These are phyloP conservation scores for Lachancea thermotolerans DNA, from an alignment of 805 yeast species.

Conservation along the genomic window DNA sequence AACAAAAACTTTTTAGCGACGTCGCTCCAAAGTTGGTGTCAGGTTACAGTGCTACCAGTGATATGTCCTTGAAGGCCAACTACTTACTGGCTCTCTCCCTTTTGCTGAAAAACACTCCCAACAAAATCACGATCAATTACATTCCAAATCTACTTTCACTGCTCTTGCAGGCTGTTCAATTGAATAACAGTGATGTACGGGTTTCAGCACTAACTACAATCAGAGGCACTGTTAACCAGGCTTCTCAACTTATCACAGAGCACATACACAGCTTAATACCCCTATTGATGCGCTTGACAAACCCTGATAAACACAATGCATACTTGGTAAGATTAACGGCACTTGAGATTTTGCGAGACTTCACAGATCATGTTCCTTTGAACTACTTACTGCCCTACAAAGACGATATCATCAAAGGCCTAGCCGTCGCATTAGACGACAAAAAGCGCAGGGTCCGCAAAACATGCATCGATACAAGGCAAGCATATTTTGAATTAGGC, in stretches of 20 bases:
- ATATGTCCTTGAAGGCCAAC: constrained; percentile 37
- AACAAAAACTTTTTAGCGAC: constrained; percentile 68
- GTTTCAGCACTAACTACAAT: constrained; percentile 58
- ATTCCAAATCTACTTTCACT: constrained; percentile 62
- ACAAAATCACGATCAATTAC: constrained; percentile 56
- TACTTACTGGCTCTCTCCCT: constrained; percentile 62
- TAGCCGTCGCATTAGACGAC: constrained; percentile 60
- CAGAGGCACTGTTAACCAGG: constrained; percentile 47
- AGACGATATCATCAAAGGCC: constrained; percentile 39
- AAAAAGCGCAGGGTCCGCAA: constrained; percentile 67
- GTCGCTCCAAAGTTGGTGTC: constrained; percentile 50
- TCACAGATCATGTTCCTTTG: constrained; percentile 36
- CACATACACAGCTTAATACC: constrained; percentile 56
- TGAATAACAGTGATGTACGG: constrained; percentile 43
- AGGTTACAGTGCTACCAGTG: constrained; percentile 33
- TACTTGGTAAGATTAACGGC: constrained; percentile 50
- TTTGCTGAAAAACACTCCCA: constrained; percentile 58
- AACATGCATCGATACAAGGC: constrained; percentile 74
- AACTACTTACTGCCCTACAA: constrained; percentile 47
- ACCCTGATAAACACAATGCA: constrained; percentile 29
- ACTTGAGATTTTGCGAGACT: constrained; percentile 49
- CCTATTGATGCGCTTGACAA: constrained; percentile 35
- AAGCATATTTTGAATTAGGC: constrained; percentile 55
- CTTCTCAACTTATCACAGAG: constrained; percentile 44
- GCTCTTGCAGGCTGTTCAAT: constrained; percentile 53